phyloP scores from a whole-genome alignment of 192 early-diverging fungal genomes.

The Ambispora gerdemannii region DNA sequence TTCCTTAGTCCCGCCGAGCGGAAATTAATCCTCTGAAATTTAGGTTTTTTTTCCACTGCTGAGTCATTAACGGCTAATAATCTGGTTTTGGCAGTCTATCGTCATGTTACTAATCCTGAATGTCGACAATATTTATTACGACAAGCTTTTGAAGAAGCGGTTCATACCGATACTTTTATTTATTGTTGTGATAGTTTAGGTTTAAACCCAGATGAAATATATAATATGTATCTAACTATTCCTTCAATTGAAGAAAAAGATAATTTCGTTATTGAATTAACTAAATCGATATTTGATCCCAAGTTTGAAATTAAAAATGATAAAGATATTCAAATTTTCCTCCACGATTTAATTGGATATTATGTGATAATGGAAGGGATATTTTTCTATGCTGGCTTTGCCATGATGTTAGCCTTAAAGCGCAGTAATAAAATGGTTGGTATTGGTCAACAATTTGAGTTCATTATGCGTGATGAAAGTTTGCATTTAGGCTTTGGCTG shows the following conservation, averaged over 20 bases:
- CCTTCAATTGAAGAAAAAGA: constrained; percentile 15
- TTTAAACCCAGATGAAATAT: constrained; percentile 18
- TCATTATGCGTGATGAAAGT: constrained; percentile 18
- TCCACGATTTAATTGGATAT: constrained; percentile 15
- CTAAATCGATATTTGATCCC: constrained; percentile 12
- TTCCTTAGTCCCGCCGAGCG: constrained; percentile 7
- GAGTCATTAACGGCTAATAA: constrained; percentile 12
- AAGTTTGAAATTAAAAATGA: constrained; percentile 16
- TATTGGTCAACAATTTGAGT: constrained; percentile 20
- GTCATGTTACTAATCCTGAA: constrained; percentile 16
- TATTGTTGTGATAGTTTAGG: constrained; percentile 20
- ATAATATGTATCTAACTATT: constrained; percentile 14
- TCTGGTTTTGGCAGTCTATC: constrained; percentile 11
- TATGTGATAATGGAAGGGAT: constrained; percentile 21
- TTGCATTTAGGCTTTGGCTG: constrained; percentile 15
- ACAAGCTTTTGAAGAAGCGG: constrained; percentile 18
- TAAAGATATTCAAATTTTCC: constrained; percentile 11
- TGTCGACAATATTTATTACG: constrained; percentile 12
- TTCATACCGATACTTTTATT: constrained; percentile 21
- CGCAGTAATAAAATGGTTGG: constrained; percentile 15
- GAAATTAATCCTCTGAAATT: constrained; percentile 9
- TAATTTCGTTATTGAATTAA: constrained; percentile 11
- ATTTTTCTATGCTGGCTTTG: constrained; percentile 18
- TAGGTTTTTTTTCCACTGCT: constrained; percentile 11
- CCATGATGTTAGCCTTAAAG: constrained; percentile 18